These are phyloP conservation scores for Metarhizium sp. DNA, from an alignment of 2,329 filamentous ascomycete species.

Conservation along the genomic window DNA sequence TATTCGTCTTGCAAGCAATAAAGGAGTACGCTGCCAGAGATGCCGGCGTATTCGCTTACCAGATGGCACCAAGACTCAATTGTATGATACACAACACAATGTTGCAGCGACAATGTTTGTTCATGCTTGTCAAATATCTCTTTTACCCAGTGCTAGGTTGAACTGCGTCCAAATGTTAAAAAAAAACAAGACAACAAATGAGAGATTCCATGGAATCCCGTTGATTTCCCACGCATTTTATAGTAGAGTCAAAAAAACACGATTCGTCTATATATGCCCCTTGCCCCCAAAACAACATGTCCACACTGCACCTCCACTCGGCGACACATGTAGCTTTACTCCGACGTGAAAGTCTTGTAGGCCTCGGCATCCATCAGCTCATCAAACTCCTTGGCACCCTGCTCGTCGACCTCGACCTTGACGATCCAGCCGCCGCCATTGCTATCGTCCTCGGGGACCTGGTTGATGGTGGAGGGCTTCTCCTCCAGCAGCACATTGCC, in stretches of 20 bases:
- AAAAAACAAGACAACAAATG: not conserved
- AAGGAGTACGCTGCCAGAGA: not conserved
- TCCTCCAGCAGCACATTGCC: constrained; percentile 71
- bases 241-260: not conserved
- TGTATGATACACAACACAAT: not conserved
- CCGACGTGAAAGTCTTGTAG: constrained; percentile 63
- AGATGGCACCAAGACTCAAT: not conserved
- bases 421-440: constrained; percentile 84
- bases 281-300: not conserved
- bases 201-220: not conserved
- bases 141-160: constrained; percentile 5
- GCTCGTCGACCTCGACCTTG: constrained; percentile 68
- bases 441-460: constrained; percentile 71
- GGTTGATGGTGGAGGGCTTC: constrained; percentile 80
- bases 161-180: constrained; percentile 4
- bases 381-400: constrained; percentile 58
- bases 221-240: not conserved
- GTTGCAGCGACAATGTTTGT: not conserved
- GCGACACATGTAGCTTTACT: constrained; percentile 4
- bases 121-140: not conserved
- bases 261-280: not conserved
- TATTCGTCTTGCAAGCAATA: not conserved
- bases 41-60: not conserved
- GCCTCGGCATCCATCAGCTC: constrained; percentile 65
- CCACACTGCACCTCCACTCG: not conserved